These are phyloP conservation scores for Lablab purpureus DNA, from an alignment of 306 rosid species.

Conservation along the genomic window DNA sequence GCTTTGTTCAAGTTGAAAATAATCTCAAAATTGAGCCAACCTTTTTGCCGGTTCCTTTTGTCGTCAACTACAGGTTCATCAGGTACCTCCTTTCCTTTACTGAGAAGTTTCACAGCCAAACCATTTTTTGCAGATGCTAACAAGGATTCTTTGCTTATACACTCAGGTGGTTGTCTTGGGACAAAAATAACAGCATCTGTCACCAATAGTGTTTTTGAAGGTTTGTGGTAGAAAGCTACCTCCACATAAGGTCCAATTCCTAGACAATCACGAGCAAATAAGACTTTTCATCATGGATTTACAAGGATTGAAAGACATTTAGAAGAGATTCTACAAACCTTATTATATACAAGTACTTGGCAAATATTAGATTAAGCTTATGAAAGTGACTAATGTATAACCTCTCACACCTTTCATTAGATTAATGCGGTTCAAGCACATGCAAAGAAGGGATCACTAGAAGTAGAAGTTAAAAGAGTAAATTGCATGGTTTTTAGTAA, in stretches of 20 bases:
- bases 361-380: not conserved
- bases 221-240: constrained; percentile 94
- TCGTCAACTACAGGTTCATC: constrained; percentile 84
- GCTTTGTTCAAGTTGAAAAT: not conserved
- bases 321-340: not conserved
- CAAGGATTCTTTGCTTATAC: constrained; percentile 86
- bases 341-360: not conserved
- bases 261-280: constrained; percentile 54
- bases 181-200: constrained; percentile 97
- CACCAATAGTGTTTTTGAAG: constrained; percentile 79
- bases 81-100: constrained; percentile 87
- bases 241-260: constrained; percentile 98
- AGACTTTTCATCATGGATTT: constrained; percentile 25
- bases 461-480: not conserved
- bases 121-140: constrained; percentile 95
- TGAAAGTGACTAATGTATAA: not conserved
- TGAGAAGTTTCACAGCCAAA: constrained; percentile 87
- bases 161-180: constrained; percentile 88
- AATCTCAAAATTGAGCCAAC: constrained; percentile 40
- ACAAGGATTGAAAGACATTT: not conserved
- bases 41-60: constrained; percentile 80
- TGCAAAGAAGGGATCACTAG: not conserved
- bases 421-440: not conserved
- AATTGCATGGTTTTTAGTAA: not conserved
- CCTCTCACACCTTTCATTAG: not conserved